phyloP scores from a whole-genome alignment of 202 grass and related monocot species.

The Thinopyrum obtusiflorum region DNA sequence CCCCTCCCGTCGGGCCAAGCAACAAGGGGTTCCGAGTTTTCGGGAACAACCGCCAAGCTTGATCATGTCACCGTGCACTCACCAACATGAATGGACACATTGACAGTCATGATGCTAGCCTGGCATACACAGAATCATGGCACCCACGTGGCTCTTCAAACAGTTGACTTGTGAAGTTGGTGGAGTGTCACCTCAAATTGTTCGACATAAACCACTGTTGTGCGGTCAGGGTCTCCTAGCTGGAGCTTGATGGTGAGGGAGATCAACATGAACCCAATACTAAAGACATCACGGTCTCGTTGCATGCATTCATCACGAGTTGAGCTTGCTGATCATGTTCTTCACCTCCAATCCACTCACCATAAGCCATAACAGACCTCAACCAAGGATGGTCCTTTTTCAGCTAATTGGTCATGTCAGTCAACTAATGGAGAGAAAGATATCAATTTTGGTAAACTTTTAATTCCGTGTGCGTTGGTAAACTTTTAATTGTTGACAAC shows the following conservation, averaged over 20 bases:
- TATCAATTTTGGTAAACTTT: background rate
- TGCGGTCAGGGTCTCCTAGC: background rate
- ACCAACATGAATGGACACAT: background rate
- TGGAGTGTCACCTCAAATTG: background rate
- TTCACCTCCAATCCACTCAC: background rate
- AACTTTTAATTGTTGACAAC: constrained; percentile 8
- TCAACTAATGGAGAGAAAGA: background rate
- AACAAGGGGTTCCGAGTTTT: background rate
- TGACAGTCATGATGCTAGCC: background rate
- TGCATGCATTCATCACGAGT: background rate
- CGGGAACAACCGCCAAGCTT: background rate
- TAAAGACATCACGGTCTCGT: background rate
- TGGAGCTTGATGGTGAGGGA: background rate
- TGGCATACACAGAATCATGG: background rate
- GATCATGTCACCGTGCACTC: background rate
- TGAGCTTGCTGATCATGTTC: constrained; percentile 1
- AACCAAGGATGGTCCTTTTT: background rate
- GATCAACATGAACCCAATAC: background rate
- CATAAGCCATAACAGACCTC: background rate
- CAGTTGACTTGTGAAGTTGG: background rate
- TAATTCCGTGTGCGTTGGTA: background rate
- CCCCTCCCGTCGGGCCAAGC: background rate
- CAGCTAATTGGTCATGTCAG: background rate
- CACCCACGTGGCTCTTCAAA: background rate
- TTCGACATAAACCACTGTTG: background rate